These are phyloP conservation scores for Taphrina confusa DNA, from an alignment of 1,139 yeast species.

Conservation along the genomic window DNA sequence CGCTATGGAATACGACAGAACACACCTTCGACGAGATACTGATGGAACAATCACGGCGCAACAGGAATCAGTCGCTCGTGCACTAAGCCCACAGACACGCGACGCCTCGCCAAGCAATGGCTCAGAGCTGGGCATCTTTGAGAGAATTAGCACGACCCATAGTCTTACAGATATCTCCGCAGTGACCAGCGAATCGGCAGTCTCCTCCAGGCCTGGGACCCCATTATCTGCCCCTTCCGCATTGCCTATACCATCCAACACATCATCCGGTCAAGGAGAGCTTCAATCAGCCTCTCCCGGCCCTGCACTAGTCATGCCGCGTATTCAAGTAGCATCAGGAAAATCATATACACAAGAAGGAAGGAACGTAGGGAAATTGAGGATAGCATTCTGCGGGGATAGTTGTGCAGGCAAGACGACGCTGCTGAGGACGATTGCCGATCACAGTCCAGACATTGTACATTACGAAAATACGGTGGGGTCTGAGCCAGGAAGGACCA, in stretches of 20 bases:
- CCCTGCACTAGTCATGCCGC: slow-evolving; percentile 26
- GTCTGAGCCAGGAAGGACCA: slow-evolving; percentile 22
- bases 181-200: slow-evolving; percentile 2
- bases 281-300: slow-evolving; percentile 5
- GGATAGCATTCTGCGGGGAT: slow-evolving; percentile 17
- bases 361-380: slow-evolving; percentile 19
- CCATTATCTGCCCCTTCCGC: slow-evolving; percentile 14
- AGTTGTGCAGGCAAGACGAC: slow-evolving; percentile 28
- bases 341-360: slow-evolving; percentile 11
- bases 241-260: slow-evolving; percentile 18
- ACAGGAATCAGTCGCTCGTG: neutral
- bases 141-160: neutral
- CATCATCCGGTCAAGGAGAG: slow-evolving; percentile 11
- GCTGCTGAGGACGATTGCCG: slow-evolving; percentile 15
- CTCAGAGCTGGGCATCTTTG: neutral
- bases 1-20: neutral
- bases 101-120: neutral
- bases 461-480: slow-evolving; percentile 11
- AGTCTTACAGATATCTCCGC: neutral
- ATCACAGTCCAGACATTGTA: slow-evolving; percentile 27
- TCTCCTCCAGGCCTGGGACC: slow-evolving; percentile 14
- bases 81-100: neutral
- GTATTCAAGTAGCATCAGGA: neutral
- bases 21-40: neutral
- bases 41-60: neutral